phyloP scores from a whole-genome alignment of 1,284 basidiomycete species.

The Ceratobasidium sp. region DNA sequence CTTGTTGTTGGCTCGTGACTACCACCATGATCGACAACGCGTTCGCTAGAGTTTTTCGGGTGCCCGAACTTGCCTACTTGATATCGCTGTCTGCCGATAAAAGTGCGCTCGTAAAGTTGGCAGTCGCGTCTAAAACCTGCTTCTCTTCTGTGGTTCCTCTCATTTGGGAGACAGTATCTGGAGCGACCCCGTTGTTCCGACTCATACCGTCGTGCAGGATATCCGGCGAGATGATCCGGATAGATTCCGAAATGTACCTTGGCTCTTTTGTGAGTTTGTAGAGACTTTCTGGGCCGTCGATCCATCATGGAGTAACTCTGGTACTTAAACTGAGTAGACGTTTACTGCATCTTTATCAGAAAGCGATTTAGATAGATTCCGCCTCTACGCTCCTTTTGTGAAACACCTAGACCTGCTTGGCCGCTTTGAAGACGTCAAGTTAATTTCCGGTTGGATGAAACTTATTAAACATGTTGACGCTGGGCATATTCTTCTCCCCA shows the following conservation, averaged over 20 bases:
- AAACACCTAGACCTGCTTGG: not conserved
- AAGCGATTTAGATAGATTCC: not conserved
- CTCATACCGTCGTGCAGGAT: not conserved
- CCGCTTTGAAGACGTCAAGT: not conserved
- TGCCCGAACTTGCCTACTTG: not conserved
- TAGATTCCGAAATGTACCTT: not conserved
- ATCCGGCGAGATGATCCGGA: too few species aligned
- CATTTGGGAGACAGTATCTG: not conserved
- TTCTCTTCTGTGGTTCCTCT: not conserved
- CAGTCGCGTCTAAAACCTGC: not conserved
- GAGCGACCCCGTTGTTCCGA: not conserved
- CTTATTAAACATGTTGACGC: not conserved
- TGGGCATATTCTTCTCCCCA: slow-evolving; percentile 8
- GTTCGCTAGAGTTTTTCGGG: not conserved
- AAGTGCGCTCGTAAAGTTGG: not conserved
- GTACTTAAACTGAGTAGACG: not conserved
- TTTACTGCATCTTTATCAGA: not conserved
- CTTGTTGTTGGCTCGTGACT: too few species aligned
- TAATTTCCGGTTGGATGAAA: not conserved
- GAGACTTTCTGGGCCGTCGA: not conserved
- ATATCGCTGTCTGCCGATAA: not conserved
- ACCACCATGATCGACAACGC: not conserved
- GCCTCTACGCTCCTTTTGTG: slow-evolving; percentile 12
- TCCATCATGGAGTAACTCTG: not conserved
- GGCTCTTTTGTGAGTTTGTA: slow-evolving; percentile 3